Evolutionary conservation across 1,284 basidiomycete species (phyloP).

Genomic region (Ganoderma sinense): DNA sequence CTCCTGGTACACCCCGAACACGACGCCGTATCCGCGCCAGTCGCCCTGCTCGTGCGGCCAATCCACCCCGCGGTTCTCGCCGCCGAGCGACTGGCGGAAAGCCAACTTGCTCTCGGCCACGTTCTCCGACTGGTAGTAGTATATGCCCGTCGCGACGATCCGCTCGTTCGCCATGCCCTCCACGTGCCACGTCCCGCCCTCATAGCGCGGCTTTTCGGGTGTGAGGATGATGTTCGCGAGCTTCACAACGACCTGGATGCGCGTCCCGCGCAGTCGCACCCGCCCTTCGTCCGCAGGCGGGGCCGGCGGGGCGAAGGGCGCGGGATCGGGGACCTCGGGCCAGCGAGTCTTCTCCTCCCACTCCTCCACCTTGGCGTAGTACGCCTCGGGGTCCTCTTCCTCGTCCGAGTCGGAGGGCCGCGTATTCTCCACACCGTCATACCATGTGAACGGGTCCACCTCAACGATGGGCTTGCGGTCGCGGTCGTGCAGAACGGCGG

Average conservation of each 20-base stretch:
- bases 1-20: neutral
- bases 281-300: slow-evolving; percentile 8
- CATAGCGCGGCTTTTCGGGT: neutral
- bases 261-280: neutral
- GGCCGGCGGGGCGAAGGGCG: slow-evolving; percentile 3
- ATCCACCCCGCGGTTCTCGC: neutral
- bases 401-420: neutral
- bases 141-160: slow-evolving; percentile 31
- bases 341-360: slow-evolving; percentile 3
- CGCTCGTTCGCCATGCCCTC: slow-evolving; percentile 13
- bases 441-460: neutral
- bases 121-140: slow-evolving; percentile 11
- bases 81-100: slow-evolving; percentile 5
- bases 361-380: neutral
- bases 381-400: neutral
- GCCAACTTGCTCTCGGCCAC: slow-evolving; percentile 6
- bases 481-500: slow-evolving; percentile 27
- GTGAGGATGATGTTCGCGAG: slow-evolving; percentile 11
- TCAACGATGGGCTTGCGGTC: neutral
- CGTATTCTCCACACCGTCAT: neutral
- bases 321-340: slow-evolving; percentile 2
- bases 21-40: neutral
- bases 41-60: neutral
- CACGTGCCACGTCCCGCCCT: slow-evolving; percentile 12
- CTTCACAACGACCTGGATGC: slow-evolving; percentile 54